A percentile compares a stretch with the other conserved stretches of the same genome.
Evolutionary conservation across 805 yeast genomes (phyloP).

Genomic region (Clavispora asparagi): DNA sequence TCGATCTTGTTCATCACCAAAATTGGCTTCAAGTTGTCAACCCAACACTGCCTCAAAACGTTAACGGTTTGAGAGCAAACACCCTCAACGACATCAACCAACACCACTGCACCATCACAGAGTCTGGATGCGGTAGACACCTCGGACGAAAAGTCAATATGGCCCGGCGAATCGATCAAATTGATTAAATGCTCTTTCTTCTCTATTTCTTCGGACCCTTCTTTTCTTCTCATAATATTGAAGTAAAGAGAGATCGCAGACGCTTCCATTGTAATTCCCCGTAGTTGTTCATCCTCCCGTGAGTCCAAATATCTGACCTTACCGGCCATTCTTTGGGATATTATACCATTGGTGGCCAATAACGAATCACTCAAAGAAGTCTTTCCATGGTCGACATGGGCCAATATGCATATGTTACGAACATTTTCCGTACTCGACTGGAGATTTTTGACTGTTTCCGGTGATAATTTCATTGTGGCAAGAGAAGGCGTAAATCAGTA

Average conservation of each 20-base stretch:
- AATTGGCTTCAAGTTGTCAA: conserved; percentile 82
- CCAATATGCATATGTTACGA: conserved; percentile 89
- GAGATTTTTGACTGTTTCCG: conserved; percentile 57
- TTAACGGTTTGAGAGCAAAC: conserved; percentile 97
- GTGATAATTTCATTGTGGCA: conserved; percentile 47
- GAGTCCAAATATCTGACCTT: conserved; percentile 90
- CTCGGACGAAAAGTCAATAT: conserved; percentile 92
- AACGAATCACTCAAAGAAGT: conserved; percentile 91
- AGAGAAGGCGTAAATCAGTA: background rate
- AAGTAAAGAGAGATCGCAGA: conserved; percentile 93
- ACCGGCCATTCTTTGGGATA: conserved; percentile 92
- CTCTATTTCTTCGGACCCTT: conserved; percentile 25
- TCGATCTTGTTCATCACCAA: conserved; percentile 90
- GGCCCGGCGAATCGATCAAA: conserved; percentile 98
- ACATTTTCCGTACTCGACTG: conserved; percentile 68
- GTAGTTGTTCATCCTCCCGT: conserved; percentile 87
- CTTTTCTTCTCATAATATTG: conserved; percentile 49
- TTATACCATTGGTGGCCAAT: conserved; percentile 92
- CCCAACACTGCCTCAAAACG: conserved; percentile 93
- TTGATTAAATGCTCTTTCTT: conserved; percentile 81
- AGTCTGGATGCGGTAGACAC: conserved; percentile 93
- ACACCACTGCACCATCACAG: conserved; percentile 94
- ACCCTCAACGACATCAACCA: conserved; percentile 97
- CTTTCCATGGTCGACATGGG: conserved; percentile 98
- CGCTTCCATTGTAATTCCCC: conserved; percentile 98